Evolutionary conservation across 2,329 filamentous ascomycete genomes (phyloP), one percentile per base, ranked within the genome.

Genomic region (Berkeleyomyces rouxiae): DNA sequence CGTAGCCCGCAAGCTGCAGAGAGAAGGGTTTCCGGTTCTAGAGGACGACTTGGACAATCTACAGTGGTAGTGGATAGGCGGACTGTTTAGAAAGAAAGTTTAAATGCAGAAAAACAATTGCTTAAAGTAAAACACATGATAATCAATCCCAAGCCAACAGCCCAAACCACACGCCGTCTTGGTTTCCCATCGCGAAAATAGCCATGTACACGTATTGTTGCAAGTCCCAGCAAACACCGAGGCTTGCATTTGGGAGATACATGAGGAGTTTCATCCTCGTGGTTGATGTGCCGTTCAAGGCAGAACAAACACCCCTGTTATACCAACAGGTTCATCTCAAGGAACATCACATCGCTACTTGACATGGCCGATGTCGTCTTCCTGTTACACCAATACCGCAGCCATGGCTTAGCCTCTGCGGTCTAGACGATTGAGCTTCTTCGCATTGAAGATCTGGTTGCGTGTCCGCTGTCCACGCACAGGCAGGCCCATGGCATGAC

Each of bases 401-500:
- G 11, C 40, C 36, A 3, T 7, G 31, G 7, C 62, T 71, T 68
- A 78, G 61, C 74, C 73, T 61, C 67, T 68, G 64, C 80, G 76
- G 66, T 83, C 77, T 49, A 84, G 69, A 66, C 71, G 75, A 72
- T 87, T 87, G 71, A 87, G 74, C 71, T 79, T 85, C 72, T 77
- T 80, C 57, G 83, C 78, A 36, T 78, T 84, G 66, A 75, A 71
- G 67, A 79, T 85, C 73, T 87, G 92, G 71, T 78, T 88, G 71
- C 88, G 85, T 65, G 93, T 97, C 69, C 81, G 83, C 76, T 99
- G 93, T 68, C 93, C 93, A 68, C 93, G 82, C 61, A 93, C 92
- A 3, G 93, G 93, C 76, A 97, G 75, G 65, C 86, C 83, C 86
- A 97, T 91, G 63, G 92, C 92, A 77, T 99, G 93, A 67, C 93